These are phyloP conservation scores for Erodium texanum DNA, from an alignment of 441 rosid genomes.

Conservation along the genomic window DNA sequence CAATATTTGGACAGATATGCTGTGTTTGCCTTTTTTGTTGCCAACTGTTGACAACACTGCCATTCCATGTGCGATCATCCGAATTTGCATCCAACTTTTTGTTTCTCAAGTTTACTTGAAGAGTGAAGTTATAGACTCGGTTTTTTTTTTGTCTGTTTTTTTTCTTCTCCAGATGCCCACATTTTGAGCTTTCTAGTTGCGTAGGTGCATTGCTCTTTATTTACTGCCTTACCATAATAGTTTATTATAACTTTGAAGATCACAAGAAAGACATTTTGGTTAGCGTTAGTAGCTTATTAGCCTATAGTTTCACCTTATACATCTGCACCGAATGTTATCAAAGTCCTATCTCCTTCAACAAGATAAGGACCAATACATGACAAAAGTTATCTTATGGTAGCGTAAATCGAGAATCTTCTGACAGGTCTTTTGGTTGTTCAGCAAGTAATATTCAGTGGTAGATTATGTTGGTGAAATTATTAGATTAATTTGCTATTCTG, in stretches of 20 bases:
- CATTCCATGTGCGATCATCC: not conserved
- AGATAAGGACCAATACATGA: too few relatives aligned
- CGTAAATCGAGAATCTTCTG: not conserved
- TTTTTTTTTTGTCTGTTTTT: too few relatives aligned
- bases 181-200: too few relatives aligned
- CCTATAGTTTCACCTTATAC: not conserved
- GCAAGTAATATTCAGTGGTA: slow-evolving; percentile 22
- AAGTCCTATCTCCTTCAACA: too few relatives aligned
- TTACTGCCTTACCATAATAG: not conserved
- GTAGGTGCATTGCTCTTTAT: too few relatives aligned
- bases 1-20: not conserved
- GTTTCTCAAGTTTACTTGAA: not conserved
- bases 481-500: slow-evolving; percentile 22
- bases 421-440: slow-evolving; percentile 19
- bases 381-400: too few relatives aligned
- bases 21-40: not conserved
- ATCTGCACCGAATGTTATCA: slow-evolving; percentile 1
- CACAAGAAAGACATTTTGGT: not conserved
- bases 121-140: not conserved
- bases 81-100: not conserved
- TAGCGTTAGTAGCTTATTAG: slow-evolving; percentile 13
- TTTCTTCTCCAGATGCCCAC: slow-evolving; percentile 2
- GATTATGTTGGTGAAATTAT: slow-evolving; percentile 27
- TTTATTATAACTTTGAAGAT: not conserved
- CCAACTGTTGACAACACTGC: not conserved